phyloP scores from a whole-genome alignment of 2,329 filamentous ascomycete genomes.

The Epichloe coenophiala region DNA sequence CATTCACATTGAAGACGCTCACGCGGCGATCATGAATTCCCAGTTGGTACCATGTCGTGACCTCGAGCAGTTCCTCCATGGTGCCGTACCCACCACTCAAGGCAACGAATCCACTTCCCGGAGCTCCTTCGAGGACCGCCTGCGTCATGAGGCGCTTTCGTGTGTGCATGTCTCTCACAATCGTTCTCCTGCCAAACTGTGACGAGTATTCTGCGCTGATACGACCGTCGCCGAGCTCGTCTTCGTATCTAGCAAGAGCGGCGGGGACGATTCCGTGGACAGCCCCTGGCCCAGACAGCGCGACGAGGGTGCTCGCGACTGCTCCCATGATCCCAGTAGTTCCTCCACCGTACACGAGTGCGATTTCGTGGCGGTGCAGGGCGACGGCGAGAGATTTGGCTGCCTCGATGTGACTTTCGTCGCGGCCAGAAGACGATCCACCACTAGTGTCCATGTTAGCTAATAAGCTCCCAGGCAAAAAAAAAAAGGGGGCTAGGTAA shows the following conservation, averaged over 20 bases:
- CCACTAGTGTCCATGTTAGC: neutral
- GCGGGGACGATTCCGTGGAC: constrained; percentile 90
- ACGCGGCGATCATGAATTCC: constrained; percentile 74
- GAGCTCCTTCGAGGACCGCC: constrained; percentile 68
- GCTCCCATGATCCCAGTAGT: constrained; percentile 92
- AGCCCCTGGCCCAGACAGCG: constrained; percentile 60
- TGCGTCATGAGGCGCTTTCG: constrained; percentile 84
- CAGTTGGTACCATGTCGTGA: constrained; percentile 85
- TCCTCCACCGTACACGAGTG: constrained; percentile 84
- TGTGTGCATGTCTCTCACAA: constrained; percentile 89
- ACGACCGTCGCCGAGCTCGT: constrained; percentile 33
- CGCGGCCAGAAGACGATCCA: constrained; percentile 40
- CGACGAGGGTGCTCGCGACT: constrained; percentile 69
- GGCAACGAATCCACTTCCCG: constrained; percentile 80
- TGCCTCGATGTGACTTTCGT: constrained; percentile 60
- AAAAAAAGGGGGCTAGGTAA: neutral
- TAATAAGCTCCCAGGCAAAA: neutral
- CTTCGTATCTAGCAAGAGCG: constrained; percentile 66
- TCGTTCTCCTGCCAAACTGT: constrained; percentile 67
- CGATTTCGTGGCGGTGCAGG: constrained; percentile 63
- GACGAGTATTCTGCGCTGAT: constrained; percentile 27
- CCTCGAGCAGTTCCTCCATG: constrained; percentile 84
- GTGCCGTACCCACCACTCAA: constrained; percentile 83
- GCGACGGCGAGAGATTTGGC: constrained; percentile 59
- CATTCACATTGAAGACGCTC: constrained; percentile 70